These are phyloP conservation scores for Penicillium concentricum DNA, from an alignment of 2,329 filamentous ascomycete species.

Conservation along the genomic window DNA sequence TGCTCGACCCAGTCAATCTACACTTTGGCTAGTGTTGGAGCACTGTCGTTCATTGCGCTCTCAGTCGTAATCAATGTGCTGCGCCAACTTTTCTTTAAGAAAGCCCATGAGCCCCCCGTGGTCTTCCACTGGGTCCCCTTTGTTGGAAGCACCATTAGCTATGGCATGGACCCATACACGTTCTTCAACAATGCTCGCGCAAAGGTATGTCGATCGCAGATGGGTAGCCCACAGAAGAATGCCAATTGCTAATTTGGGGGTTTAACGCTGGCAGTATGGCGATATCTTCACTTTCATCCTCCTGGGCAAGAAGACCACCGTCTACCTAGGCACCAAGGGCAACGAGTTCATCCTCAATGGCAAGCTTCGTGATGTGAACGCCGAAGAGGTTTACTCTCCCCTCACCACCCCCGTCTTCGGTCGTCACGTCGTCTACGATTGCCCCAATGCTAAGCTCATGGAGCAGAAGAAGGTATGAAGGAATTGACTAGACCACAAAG, in stretches of 20 bases:
- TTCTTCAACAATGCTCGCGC: conserved; percentile 65
- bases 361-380: conserved; percentile 84
- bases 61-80: conserved; percentile 75
- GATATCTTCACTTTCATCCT: conserved; percentile 88
- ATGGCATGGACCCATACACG: conserved; percentile 78
- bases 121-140: conserved; percentile 68
- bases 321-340: conserved; percentile 75
- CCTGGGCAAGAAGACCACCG: conserved; percentile 85
- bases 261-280: conserved; percentile 62
- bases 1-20: conserved; percentile 49
- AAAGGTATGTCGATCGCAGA: conserved; percentile 59
- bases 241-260: not conserved
- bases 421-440: conserved; percentile 84
- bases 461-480: conserved; percentile 81
- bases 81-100: conserved; percentile 75
- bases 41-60: conserved; percentile 51
- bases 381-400: conserved; percentile 84
- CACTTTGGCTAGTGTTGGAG: conserved; percentile 45
- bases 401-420: conserved; percentile 73
- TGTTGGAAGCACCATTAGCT: conserved; percentile 86
- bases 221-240: not conserved
- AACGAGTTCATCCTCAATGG: conserved; percentile 93
- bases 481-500: conserved; percentile 10
- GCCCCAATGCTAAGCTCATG: conserved; percentile 88
- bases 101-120: conserved; percentile 71